Percentiles rank a stretch among this genome's conserved stretches.
These are phyloP conservation scores for Drosera capensis DNA, from an alignment of 148 eudicot genomes.

Conservation along the genomic window DNA sequence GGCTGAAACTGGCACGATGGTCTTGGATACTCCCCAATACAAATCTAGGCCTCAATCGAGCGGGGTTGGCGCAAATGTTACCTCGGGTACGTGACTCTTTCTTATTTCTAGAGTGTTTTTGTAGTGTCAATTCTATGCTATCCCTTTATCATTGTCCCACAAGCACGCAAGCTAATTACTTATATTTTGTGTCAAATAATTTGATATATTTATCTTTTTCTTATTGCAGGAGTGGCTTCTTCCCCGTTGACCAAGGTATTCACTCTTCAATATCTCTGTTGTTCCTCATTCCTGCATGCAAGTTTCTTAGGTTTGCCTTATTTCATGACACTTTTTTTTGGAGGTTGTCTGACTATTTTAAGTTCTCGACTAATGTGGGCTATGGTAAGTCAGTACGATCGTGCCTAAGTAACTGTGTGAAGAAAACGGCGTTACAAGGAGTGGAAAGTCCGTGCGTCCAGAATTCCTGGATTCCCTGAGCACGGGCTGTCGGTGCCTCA, in stretches of 20 bases:
- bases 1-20: slow-evolving; percentile 52
- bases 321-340: no score
- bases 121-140: neutral
- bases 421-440: no score
- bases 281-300: no score
- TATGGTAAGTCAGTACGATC: no score
- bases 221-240: slow-evolving; percentile 35
- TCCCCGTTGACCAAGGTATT: slow-evolving; percentile 40
- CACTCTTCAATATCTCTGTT: no score
- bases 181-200: neutral
- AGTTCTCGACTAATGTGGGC: no score
- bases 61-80: neutral
- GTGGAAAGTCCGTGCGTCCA: no score
- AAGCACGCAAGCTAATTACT: neutral
- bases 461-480: no score
- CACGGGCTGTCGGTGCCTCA: no score
- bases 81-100: neutral
- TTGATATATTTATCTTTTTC: slow-evolving; percentile 1
- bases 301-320: no score
- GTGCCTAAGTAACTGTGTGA: no score
- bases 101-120: neutral
- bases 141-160: neutral
- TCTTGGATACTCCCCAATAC: slow-evolving; percentile 20
- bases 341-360: no score
- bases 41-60: slow-evolving; percentile 1